phyloP scores from a whole-genome alignment of 257 asterid genomes.

The Solanum megistacrolobum region DNA sequence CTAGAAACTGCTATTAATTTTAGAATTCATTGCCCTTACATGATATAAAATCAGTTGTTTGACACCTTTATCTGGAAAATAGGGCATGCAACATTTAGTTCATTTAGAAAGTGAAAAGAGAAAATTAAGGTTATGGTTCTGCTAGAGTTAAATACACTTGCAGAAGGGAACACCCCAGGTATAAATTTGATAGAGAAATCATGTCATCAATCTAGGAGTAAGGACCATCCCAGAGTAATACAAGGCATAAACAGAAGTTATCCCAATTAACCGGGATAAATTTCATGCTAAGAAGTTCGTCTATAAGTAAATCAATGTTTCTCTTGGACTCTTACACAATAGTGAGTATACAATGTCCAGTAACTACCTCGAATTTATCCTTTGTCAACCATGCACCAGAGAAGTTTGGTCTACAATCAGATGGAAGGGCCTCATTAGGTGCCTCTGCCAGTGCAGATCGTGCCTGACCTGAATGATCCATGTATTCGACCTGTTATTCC shows the following conservation, averaged over 20 bases:
- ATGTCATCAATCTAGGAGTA: not conserved
- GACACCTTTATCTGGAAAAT: not conserved
- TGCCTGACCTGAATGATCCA: slow-evolving; percentile 81
- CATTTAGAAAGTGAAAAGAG: not conserved
- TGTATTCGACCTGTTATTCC: slow-evolving; percentile 62
- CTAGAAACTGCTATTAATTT: not conserved
- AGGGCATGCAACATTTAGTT: not conserved
- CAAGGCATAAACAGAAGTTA: not conserved
- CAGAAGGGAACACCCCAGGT: not conserved
- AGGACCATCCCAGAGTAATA: not conserved
- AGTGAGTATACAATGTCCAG: slow-evolving; percentile 2
- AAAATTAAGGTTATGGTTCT: not conserved
- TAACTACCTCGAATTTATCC: slow-evolving; percentile 65
- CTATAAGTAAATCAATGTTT: not conserved
- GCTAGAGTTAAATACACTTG: not conserved
- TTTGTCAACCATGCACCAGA: slow-evolving; percentile 91
- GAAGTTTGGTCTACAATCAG: slow-evolving; percentile 77
- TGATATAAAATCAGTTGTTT: not conserved
- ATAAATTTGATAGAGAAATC: not conserved
- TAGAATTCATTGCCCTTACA: not conserved
- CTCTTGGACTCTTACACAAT: not conserved
- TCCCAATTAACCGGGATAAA: not conserved
- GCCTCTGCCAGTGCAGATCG: slow-evolving; percentile 80
- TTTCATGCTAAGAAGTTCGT: not conserved
- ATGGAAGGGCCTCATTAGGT: slow-evolving; percentile 92